Percentiles rank a stretch among this genome's conserved stretches.
Conservation (phyloP, 345 rosid genomes). For the Gossypium australe region DNA sequence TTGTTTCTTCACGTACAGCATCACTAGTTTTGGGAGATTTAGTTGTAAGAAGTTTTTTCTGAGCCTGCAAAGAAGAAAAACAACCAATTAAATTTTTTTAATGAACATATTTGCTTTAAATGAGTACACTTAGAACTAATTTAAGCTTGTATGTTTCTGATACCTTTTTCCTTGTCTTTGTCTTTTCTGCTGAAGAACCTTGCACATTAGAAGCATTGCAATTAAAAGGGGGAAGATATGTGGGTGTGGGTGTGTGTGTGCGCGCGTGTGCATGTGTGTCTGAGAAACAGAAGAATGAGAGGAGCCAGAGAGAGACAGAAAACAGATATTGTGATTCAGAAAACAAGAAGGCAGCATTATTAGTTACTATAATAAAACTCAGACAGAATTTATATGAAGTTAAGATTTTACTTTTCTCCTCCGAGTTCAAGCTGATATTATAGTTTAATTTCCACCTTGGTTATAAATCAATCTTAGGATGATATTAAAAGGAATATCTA, state of each 20-base stretch:
- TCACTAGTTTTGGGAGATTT: conserved; percentile 35
- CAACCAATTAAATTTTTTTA: not conserved
- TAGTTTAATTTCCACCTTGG: not conserved
- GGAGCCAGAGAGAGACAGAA: not conserved
- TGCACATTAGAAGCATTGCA: conserved; percentile 50
- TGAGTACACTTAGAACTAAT: conserved; percentile 10
- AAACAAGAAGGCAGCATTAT: not conserved
- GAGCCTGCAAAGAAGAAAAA: conserved; percentile 43
- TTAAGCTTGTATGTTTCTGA: not conserved
- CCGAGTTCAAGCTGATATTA: not conserved
- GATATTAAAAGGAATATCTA: not conserved
- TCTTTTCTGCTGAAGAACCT: conserved; percentile 64
- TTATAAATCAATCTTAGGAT: not conserved
- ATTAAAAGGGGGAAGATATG: conserved; percentile 1
- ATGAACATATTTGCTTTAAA: not conserved
- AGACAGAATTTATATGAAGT: not conserved
- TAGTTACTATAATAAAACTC: not conserved
- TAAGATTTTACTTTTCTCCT: not conserved
- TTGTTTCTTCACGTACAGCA: conserved; percentile 29
- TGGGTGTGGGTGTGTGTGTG: too few relatives aligned
- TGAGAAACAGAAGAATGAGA: not conserved
- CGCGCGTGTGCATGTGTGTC: not conserved
- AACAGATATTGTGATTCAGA: not conserved
- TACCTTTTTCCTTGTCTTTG: conserved; percentile 66
- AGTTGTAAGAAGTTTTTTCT: conserved; percentile 33